A percentile compares a stretch with the other conserved stretches of the same genome.
Evolutionary conservation across 257 asterid genomes (phyloP).

Genomic region (Solanum bukasovii): DNA sequence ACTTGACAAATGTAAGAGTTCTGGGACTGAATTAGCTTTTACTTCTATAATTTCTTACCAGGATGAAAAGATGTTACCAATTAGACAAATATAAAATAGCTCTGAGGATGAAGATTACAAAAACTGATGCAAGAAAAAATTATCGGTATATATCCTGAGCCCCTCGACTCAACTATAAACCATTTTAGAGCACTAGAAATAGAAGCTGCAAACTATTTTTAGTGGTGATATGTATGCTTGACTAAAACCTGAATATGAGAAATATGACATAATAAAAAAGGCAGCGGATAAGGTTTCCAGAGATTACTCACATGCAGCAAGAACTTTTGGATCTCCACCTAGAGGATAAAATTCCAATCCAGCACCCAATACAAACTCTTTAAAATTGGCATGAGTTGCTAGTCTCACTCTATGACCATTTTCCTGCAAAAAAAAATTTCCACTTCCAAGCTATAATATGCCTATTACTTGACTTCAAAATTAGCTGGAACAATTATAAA

Average conservation of each 20-base stretch:
- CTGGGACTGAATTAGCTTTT: not conserved
- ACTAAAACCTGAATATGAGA: not conserved
- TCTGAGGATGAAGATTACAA: not conserved
- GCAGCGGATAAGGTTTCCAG: not conserved
- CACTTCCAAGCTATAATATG: not conserved
- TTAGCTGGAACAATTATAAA: not conserved
- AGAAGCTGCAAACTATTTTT: not conserved
- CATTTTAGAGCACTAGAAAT: not conserved
- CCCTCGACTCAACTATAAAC: not conserved
- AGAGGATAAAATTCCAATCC: constrained; percentile 89
- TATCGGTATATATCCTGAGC: not conserved
- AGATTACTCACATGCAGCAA: constrained; percentile 69
- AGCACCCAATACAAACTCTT: constrained; percentile 65
- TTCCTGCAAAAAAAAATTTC: constrained; percentile 36
- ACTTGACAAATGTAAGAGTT: not conserved
- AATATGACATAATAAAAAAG: not conserved
- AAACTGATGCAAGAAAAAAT: not conserved
- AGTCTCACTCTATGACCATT: constrained; percentile 83
- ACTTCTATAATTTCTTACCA: not conserved
- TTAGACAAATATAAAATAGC: not conserved
- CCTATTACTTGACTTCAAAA: not conserved
- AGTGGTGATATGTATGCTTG: not conserved
- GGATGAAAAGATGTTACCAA: not conserved
- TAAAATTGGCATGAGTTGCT: constrained; percentile 76
- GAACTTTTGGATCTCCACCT: constrained; percentile 89